A percentile compares a stretch with the other conserved stretches of the same genome.
Conservation (phyloP, 352 stramenopile genomes). For the Globisporangium alternatum region DNA sequence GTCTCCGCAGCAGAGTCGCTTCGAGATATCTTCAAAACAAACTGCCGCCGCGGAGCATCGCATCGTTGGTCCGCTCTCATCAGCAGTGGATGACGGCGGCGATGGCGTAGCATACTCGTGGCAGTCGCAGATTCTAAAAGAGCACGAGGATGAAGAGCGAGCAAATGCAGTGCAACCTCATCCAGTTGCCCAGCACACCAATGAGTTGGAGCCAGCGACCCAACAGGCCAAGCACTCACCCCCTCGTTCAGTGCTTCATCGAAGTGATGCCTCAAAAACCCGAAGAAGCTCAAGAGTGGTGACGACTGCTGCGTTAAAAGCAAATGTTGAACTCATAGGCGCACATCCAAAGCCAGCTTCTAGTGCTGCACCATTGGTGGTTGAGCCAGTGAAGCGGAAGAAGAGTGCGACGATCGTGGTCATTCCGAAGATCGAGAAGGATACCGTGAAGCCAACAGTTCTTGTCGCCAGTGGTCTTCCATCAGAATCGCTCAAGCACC, state of each 20-base stretch:
- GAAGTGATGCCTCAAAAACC: not conserved
- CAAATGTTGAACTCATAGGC: not conserved
- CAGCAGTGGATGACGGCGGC: not conserved
- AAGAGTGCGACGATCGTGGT: constrained; percentile 18
- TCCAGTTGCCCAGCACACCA: not conserved
- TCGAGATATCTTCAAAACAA: constrained; percentile 17
- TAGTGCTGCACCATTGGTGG: not conserved
- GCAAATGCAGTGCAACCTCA: not conserved
- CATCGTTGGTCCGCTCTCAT: not conserved
- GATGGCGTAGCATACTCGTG: not conserved
- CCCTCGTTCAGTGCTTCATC: not conserved
- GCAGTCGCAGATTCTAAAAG: constrained; percentile 13
- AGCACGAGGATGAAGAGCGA: constrained; percentile 18
- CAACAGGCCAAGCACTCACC: not conserved
- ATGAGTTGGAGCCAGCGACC: not conserved
- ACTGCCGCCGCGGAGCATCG: not conserved
- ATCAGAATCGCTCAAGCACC: not conserved
- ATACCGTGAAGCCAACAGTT: not conserved
- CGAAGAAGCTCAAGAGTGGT: not conserved
- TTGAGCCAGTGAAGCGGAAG: constrained; percentile 1
- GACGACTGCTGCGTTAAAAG: not conserved
- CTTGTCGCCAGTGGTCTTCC: not conserved
- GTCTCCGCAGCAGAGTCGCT: constrained; percentile 24
- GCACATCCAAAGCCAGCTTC: not conserved
- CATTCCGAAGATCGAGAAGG: constrained; percentile 22